Evolutionary conservation across 2,329 filamentous ascomycete species (phyloP).

Genomic region (Karstenula rhodostoma): DNA sequence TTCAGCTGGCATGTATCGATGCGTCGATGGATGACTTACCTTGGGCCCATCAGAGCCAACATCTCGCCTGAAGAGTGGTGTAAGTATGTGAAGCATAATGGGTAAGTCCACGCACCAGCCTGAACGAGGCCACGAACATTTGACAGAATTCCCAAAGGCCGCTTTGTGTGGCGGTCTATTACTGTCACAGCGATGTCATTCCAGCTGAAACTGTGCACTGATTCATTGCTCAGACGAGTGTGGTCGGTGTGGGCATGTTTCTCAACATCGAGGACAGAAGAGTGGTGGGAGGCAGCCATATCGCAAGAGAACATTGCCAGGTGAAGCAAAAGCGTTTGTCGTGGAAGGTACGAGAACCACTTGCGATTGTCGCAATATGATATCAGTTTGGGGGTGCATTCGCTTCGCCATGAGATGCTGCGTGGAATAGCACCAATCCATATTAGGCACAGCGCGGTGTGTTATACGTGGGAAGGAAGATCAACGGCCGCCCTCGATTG

Average conservation of each 20-base stretch:
- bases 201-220: conserved; percentile 73
- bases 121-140: conserved; percentile 70
- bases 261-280: conserved; percentile 51
- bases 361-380: too few species aligned
- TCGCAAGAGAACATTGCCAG: neutral
- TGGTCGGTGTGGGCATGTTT: conserved; percentile 55
- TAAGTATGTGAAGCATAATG: conserved; percentile 14
- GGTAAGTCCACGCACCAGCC: conserved; percentile 61
- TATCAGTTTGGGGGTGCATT: neutral
- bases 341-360: too few species aligned
- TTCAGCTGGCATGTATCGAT: neutral
- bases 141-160: conserved; percentile 69
- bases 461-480: neutral
- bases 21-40: conserved; percentile 43
- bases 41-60: conserved; percentile 82
- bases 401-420: neutral
- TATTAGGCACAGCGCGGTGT: neutral
- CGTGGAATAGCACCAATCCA: neutral
- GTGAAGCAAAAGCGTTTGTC: too few species aligned
- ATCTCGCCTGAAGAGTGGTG: conserved; percentile 66
- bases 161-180: conserved; percentile 72
- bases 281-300: conserved; percentile 1
- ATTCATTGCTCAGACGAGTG: conserved; percentile 68
- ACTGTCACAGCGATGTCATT: conserved; percentile 72
- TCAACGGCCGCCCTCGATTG: neutral